phyloP scores from a whole-genome alignment of 805 yeast genomes.

The Saccharomycopsis fermentans region DNA sequence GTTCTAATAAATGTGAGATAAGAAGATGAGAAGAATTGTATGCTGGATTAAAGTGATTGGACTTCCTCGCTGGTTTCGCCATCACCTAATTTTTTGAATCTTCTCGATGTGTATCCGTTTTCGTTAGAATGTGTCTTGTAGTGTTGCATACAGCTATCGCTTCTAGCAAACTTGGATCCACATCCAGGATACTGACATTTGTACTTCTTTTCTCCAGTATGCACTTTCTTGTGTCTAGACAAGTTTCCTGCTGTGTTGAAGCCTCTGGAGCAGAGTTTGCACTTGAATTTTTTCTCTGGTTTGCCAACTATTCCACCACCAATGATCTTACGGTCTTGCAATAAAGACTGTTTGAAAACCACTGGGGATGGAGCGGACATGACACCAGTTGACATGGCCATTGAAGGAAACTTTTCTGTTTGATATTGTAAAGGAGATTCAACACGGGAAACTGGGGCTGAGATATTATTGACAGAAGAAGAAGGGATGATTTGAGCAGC shows the following conservation, averaged over 20 bases:
- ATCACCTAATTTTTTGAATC: constrained; percentile 15
- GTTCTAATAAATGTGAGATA: neutral
- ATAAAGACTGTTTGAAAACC: constrained; percentile 1
- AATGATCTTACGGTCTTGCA: neutral
- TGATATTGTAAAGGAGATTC: constrained; percentile 16
- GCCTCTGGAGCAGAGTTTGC: constrained; percentile 34
- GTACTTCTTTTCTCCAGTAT: constrained; percentile 68
- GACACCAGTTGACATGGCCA: neutral
- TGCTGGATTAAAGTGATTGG: neutral
- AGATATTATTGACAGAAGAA: neutral
- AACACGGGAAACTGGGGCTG: constrained; percentile 1
- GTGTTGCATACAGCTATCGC: constrained; percentile 19
- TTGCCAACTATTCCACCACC: neutral
- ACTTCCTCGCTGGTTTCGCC: neutral
- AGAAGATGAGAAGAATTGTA: neutral
- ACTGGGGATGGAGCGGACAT: neutral
- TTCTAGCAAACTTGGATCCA: constrained; percentile 18
- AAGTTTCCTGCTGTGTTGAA: constrained; percentile 68
- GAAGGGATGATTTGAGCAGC: constrained; percentile 1
- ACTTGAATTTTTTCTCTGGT: constrained; percentile 16
- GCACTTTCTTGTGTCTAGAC: constrained; percentile 63
- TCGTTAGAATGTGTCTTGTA: constrained; percentile 19
- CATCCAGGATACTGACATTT: constrained; percentile 52
- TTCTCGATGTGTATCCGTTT: constrained; percentile 18
- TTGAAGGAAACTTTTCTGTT: constrained; percentile 10